Evolutionary conservation across 2,329 filamentous ascomycete genomes (phyloP), one percentile per base, ranked within the genome.

Genomic region (Ophiobolus disseminans): DNA sequence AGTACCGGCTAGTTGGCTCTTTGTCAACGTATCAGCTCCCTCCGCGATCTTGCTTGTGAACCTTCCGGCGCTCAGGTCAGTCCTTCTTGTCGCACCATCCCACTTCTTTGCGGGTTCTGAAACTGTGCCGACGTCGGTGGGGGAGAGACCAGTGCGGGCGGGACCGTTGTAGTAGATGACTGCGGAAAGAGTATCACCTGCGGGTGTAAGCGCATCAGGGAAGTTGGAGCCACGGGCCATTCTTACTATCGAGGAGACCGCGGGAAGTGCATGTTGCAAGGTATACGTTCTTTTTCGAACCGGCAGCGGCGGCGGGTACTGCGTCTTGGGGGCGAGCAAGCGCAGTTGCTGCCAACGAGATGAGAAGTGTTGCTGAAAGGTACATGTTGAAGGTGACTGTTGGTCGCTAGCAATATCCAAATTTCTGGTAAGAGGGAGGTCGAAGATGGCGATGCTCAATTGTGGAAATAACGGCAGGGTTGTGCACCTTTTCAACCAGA

Each of bases 191-290:
- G 44, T 56, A 10, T 23, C 13, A 28, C 46, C 49, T 37, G 26
- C 20, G 14, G 22, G 6, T 21, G 25, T 30, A 3, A 28, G 37
- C 16, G 11, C 28, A 11, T 8, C 17, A 14, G n/a, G n/a, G n/a
- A 10, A 11, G 17, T 11, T 45, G 17, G 26, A 39, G 38, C 20
- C 38, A 22, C n/a, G n/a, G n/a, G n/a, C n/a, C n/a, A n/a, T n/a
- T n/a, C n/a, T n/a, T 40, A 50, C 37, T 22, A 38, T 46, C 25
- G 21, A 32, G 19, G 4, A 32, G 32, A n/a, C 40, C 21, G 20
- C 53, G 53, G 2, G 47, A 42, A n/a, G 45, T 57, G 43, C 56
- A 59, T 17, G 45, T 50, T 32, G 45, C 42, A 10, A 59, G 56
- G 37, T 57, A 59, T 19, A 53, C 36, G 17, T 58, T 58, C 25